phyloP scores from a whole-genome alignment of 177 flowering plant species.

The Viscum album region DNA sequence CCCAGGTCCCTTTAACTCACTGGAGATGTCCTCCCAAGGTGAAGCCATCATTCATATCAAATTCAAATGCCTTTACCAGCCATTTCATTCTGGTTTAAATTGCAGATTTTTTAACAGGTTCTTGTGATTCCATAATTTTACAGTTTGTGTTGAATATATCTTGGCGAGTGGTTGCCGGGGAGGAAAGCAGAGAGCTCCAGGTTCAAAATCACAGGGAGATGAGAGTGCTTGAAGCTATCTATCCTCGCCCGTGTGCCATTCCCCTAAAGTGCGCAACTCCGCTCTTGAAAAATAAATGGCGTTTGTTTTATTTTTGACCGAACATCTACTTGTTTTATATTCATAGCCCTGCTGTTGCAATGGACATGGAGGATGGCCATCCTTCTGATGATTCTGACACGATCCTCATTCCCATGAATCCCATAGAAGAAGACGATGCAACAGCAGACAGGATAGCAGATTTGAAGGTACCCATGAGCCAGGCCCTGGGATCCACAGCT shows the following conservation, averaged over 20 bases:
- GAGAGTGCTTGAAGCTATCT: conserved; percentile 81
- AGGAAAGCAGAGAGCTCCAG: conserved; percentile 72
- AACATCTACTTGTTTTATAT: background rate
- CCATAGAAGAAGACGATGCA: conserved; percentile 78
- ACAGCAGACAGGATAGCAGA: conserved; percentile 19
- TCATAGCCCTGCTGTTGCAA: conserved; percentile 47
- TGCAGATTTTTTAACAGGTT: background rate
- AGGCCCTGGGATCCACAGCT: conserved; percentile 15
- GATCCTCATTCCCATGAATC: conserved; percentile 53
- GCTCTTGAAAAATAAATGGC: too few relatives aligned
- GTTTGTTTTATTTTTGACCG: background rate
- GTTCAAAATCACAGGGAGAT: conserved; percentile 52
- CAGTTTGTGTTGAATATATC: conserved; percentile 43
- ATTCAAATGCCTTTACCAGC: background rate
- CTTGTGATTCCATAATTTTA: background rate
- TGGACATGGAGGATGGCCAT: conserved; percentile 17
- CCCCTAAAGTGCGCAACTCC: conserved; percentile 52
- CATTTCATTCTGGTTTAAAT: background rate
- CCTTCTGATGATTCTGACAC: conserved; percentile 25
- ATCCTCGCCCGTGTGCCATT: conserved; percentile 75
- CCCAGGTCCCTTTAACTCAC: conserved; percentile 47
- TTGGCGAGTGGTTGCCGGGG: conserved; percentile 88
- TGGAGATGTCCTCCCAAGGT: conserved; percentile 72
- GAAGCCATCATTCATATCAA: conserved; percentile 20
- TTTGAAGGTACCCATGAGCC: conserved; percentile 13